Evolutionary conservation across 805 yeast genomes (phyloP), one percentile per base, ranked within the genome.

Genomic region (Blastobotrys americana): DNA sequence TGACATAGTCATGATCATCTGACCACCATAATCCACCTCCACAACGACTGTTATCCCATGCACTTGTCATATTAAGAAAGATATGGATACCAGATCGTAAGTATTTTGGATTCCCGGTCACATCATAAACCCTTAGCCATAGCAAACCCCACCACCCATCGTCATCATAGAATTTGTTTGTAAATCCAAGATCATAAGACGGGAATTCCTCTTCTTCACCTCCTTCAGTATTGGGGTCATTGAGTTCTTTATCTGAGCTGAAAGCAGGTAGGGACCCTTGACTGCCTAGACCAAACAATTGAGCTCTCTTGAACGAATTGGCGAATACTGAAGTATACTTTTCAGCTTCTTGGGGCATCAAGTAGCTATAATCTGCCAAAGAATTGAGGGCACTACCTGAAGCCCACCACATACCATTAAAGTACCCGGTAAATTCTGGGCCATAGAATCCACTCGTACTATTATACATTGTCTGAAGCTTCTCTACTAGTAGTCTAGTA

Each of bases 111-210:
- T 46, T 21, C 13, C 23, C 28, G 13, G 52, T 49, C 19, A 41
- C 19, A 37, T 49, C 52, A 37, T 27, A 46, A 4, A 39, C 45
- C 5, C 38, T 38, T 20, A 49, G 37, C 52, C 52, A 49, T 3
- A 47, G 50, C 15, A 43, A 41, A 5, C 43, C 52, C 50, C 50
- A 49, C 52, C 52, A 49, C 2, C 47, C 47, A 17, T 35, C 44
- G 23, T 49, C 52, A 31, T 49, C 52, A 36, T 46, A 46, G 33
- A 21, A 49, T 5, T 15, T 37, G 23, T 42, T 37, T 19, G 16
- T 36, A 25, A 48, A 48, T 10, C 51, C 51, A 13, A 33, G 42
- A 13, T 22, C 16, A 33, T 41, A 18, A 37, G 46, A 45, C 9
- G 46, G 41, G 22, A 37, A 21, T 33, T 19, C 16, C 9, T 18